Base-by-base conservation (phyloP, 768 basidiomycete species). In the Tulasnella calospora region DNA sequence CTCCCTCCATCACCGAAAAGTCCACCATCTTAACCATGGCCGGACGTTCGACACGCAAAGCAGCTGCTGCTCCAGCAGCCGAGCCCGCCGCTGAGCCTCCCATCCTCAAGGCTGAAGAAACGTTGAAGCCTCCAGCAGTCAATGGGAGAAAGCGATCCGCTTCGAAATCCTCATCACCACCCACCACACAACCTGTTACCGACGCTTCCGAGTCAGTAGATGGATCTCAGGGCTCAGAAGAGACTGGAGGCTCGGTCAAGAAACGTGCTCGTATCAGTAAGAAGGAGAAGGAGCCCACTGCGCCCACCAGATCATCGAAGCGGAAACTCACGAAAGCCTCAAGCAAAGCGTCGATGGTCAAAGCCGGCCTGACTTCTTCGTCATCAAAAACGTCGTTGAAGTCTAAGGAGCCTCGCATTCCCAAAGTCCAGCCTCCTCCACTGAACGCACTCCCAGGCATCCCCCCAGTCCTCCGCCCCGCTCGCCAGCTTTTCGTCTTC, bases 401-500 rank as follows among this genome's bases (percentile, higher is more conserved):
- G 10, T 3, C 78, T 21, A 72, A 73, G n/a, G 69, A 73, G 47
- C 78, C 79, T 67, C 61, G 38, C 36, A 35, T 44, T 38, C 41
- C 61, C 40, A 78, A 72, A 71, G 69, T 71, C 30, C 67, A 44
- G 15, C 36, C 77, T 19, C 79, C 80, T 55, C 73, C 80, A 8
- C 70, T 83, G 47, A 82, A 83, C 75, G 46, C 78, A 10, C 86
- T 94, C 4, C 93, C 92, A 21, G 84, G 86, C 9, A 87, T 90
- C 38, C 88, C 89, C 12, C 82, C 86, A 71, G 88, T 89, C 77
- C 81, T 86, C 69, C 88, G 90, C 67, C 95, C 94, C 27, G 87
- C 91, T 44, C 88, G 90, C 19, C 88, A 91, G 57, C 87, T 96
- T 23, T 97, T 96, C 80, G 91, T 89, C 10, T 98, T 94, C 89